These are phyloP conservation scores for Phyllosticta citriasiana DNA, from an alignment of 2,329 filamentous ascomycete species.

Conservation along the genomic window DNA sequence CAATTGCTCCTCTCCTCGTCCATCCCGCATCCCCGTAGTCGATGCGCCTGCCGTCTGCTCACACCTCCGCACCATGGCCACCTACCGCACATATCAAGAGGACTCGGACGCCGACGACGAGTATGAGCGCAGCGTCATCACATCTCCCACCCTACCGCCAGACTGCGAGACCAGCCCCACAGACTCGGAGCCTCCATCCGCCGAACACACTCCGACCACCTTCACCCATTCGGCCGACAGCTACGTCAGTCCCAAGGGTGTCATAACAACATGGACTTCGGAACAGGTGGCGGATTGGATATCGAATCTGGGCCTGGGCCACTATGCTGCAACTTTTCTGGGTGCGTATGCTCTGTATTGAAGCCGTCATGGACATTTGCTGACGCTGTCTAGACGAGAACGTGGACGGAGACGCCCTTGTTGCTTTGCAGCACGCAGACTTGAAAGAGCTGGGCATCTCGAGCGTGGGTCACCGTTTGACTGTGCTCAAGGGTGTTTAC, in stretches of 20 bases:
- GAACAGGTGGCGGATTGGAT: conserved; percentile 90
- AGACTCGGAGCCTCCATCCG: conserved; percentile 60
- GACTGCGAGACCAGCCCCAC: conserved; percentile 62
- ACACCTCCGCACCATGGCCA: not conserved
- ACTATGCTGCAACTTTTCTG: conserved; percentile 75
- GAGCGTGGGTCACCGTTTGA: conserved; percentile 89
- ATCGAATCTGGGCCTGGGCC: conserved; percentile 63
- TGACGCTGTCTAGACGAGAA: conserved; percentile 61
- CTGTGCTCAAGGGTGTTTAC: conserved; percentile 91
- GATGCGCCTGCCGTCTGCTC: conserved; percentile 6
- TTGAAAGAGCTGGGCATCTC: conserved; percentile 88
- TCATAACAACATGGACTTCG: conserved; percentile 70
- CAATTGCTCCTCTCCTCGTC: not conserved
- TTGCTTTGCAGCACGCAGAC: conserved; percentile 83
- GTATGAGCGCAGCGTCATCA: conserved; percentile 64
- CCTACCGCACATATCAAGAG: conserved; percentile 55
- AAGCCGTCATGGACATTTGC: not conserved
- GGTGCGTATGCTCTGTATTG: conserved; percentile 46
- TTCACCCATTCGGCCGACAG: conserved; percentile 57
- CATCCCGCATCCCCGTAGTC: conserved; percentile 2
- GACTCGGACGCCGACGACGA: conserved; percentile 74
- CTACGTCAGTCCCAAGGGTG: conserved; percentile 60
- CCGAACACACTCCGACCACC: conserved; percentile 70
- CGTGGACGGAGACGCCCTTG: conserved; percentile 82
- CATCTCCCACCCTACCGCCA: conserved; percentile 53